Percentiles rank a stretch among this genome's conserved stretches.
phyloP scores from a whole-genome alignment of 208 protist genomes.

The Trypanosoma avium region DNA sequence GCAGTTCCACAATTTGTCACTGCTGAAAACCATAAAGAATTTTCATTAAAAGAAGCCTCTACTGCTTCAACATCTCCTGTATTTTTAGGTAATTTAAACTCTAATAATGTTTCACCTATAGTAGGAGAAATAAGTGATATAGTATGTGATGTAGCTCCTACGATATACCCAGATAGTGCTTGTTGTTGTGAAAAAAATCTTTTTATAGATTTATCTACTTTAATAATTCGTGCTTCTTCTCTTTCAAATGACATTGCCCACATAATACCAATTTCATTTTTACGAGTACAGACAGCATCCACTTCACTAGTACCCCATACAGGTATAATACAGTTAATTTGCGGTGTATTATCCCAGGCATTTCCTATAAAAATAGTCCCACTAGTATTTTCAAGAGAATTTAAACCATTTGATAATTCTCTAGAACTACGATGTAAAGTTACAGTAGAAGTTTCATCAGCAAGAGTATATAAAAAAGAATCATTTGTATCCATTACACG shows the following conservation, averaged over 20 bases:
- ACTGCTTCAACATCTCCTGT: neutral
- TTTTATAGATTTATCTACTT: neutral
- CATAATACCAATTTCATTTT: slow-evolving; percentile 9
- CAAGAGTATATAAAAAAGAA: slow-evolving; percentile 9
- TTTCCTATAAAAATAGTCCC: slow-evolving; percentile 28
- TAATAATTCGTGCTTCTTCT: slow-evolving; percentile 5
- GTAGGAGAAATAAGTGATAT: slow-evolving; percentile 6
- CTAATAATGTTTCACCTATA: slow-evolving; percentile 6
- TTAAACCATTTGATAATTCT: neutral
- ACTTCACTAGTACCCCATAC: slow-evolving; percentile 7
- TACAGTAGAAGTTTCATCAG: slow-evolving; percentile 8
- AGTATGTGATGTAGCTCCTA: neutral
- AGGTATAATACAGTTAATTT: slow-evolving; percentile 9
- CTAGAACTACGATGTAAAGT: slow-evolving; percentile 21
- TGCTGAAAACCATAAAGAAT: neutral
- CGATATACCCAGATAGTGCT: neutral
- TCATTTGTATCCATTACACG: neutral
- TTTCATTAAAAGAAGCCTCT: neutral
- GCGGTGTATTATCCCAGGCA: neutral
- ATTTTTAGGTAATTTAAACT: slow-evolving; percentile 3
- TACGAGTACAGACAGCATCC: slow-evolving; percentile 16
- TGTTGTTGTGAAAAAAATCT: slow-evolving; percentile 4
- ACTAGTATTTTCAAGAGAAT: neutral
- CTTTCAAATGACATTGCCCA: slow-evolving; percentile 21
- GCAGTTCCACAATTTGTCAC: slow-evolving; percentile 13